phyloP scores from a whole-genome alignment of 2,329 filamentous ascomycete genomes.

The Aspergillus nomiae region DNA sequence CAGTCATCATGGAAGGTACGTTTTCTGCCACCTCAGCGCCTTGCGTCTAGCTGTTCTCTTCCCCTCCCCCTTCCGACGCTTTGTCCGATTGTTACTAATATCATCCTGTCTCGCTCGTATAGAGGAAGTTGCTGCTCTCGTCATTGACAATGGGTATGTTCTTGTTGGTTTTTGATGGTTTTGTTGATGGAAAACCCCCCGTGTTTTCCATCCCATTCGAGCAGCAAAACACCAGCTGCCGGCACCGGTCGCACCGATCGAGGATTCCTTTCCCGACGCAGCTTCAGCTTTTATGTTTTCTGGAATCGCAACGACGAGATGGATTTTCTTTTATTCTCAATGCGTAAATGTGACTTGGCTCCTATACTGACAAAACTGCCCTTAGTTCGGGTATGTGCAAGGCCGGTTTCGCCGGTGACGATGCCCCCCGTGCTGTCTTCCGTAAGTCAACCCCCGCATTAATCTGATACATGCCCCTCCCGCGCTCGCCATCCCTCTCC shows the following conservation, averaged over 20 bases:
- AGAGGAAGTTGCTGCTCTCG: conserved; percentile 99
- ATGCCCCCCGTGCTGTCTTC: conserved; percentile 99
- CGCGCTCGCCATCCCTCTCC: conserved; percentile 5
- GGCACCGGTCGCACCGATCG: conserved; percentile 13
- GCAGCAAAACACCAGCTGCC: conserved; percentile 11
- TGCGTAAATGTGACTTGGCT: neutral
- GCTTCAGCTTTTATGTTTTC: neutral
- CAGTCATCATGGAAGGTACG: conserved; percentile 67
- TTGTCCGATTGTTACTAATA: conserved; percentile 35
- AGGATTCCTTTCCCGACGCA: neutral
- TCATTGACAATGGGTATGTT: conserved; percentile 99
- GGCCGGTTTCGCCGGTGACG: conserved; percentile 99
- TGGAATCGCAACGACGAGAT: conserved; percentile 1
- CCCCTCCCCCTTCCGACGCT: conserved; percentile 15
- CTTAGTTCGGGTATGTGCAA: conserved; percentile 99
- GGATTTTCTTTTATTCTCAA: neutral
- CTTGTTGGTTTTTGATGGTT: conserved; percentile 16
- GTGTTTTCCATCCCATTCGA: conserved; percentile 10
- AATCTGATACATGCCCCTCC: conserved; percentile 15
- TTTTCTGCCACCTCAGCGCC: conserved; percentile 40
- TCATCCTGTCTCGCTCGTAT: conserved; percentile 43
- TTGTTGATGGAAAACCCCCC: neutral
- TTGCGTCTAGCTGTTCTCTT: conserved; percentile 19
- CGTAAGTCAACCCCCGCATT: conserved; percentile 70
- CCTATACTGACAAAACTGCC: conserved; percentile 17